These are phyloP conservation scores for Pyrenophora teres DNA, from an alignment of 2,329 filamentous ascomycete genomes.

Conservation along the genomic window DNA sequence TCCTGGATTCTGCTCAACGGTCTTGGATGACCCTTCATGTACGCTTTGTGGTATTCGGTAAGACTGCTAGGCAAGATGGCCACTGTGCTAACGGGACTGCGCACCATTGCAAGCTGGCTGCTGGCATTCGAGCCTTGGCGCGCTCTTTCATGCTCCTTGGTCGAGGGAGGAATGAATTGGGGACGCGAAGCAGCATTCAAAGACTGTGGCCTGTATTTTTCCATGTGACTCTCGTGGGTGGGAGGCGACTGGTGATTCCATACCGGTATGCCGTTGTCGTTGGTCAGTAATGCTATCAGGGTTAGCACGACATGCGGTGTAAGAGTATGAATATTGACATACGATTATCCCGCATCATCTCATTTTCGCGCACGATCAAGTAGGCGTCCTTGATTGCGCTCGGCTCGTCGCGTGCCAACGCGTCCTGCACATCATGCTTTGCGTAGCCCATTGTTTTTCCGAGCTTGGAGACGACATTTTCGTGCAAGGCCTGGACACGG, in stretches of 20 bases:
- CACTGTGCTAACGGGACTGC: conserved; percentile 71
- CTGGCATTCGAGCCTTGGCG: conserved; percentile 53
- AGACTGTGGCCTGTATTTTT: conserved; percentile 40
- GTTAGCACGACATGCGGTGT: conserved; percentile 18
- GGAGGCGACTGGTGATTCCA: conserved; percentile 63
- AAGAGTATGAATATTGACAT: conserved; percentile 52
- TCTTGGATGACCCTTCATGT: conserved; percentile 70
- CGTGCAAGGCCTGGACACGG: conserved; percentile 86
- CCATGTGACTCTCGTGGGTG: conserved; percentile 50
- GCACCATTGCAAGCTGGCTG: conserved; percentile 45
- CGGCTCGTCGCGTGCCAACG: conserved; percentile 86
- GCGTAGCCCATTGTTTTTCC: conserved; percentile 98
- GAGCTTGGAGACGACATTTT: conserved; percentile 91
- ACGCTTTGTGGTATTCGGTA: conserved; percentile 87
- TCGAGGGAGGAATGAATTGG: conserved; percentile 32
- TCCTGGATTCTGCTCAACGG: conserved; percentile 29
- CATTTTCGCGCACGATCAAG: conserved; percentile 96
- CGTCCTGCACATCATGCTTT: conserved; percentile 92
- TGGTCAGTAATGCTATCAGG: conserved; percentile 58
- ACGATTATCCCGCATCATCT: conserved; percentile 95
- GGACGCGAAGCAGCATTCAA: conserved; percentile 41
- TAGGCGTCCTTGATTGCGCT: conserved; percentile 99
- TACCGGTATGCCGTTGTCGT: conserved; percentile 54
- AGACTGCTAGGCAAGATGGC: conserved; percentile 90
- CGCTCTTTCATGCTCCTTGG: conserved; percentile 46